A percentile compares a stretch with the other conserved stretches of the same genome.
Evolutionary conservation across 2,329 filamentous ascomycete genomes (phyloP).

Genomic region (Alternaria longipes): DNA sequence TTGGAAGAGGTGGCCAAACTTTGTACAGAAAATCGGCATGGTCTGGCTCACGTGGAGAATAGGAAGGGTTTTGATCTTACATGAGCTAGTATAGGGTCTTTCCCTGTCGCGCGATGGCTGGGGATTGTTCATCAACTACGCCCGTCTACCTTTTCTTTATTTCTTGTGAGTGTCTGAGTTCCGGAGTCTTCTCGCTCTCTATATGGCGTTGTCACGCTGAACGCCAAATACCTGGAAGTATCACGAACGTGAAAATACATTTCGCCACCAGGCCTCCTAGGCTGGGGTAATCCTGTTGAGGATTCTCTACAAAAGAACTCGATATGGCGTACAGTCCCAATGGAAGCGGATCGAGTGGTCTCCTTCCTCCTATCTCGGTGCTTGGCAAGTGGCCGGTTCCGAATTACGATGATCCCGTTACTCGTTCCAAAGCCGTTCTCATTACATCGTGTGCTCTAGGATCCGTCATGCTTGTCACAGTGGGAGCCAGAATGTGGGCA

Average conservation of each 20-base stretch:
- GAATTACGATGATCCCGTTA: slow-evolving; percentile 25
- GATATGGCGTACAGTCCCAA: slow-evolving; percentile 4
- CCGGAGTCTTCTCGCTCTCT: too few relatives aligned
- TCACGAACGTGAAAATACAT: not conserved
- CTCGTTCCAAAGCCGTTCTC: slow-evolving; percentile 13
- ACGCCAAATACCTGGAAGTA: not conserved
- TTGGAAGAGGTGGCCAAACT: not conserved
- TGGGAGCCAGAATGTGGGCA: slow-evolving; percentile 24
- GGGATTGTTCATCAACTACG: not conserved
- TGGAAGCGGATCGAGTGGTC: slow-evolving; percentile 15
- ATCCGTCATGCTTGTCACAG: slow-evolving; percentile 16
- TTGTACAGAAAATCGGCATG: not conserved
- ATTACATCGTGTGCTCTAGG: slow-evolving; percentile 18
- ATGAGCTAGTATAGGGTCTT: not conserved
- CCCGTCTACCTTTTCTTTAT: not conserved
- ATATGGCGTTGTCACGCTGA: not conserved
- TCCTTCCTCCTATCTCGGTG: slow-evolving; percentile 23
- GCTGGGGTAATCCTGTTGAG: not conserved
- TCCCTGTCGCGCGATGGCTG: not conserved
- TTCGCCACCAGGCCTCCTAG: too few relatives aligned
- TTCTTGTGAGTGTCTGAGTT: too few relatives aligned
- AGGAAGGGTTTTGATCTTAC: not conserved
- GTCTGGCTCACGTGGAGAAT: not conserved
- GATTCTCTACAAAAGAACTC: too few relatives aligned
- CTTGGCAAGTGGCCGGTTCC: slow-evolving; percentile 21